Base-by-base conservation (phyloP, 768 basidiomycete genomes). In the Auricularia heimuer region DNA sequence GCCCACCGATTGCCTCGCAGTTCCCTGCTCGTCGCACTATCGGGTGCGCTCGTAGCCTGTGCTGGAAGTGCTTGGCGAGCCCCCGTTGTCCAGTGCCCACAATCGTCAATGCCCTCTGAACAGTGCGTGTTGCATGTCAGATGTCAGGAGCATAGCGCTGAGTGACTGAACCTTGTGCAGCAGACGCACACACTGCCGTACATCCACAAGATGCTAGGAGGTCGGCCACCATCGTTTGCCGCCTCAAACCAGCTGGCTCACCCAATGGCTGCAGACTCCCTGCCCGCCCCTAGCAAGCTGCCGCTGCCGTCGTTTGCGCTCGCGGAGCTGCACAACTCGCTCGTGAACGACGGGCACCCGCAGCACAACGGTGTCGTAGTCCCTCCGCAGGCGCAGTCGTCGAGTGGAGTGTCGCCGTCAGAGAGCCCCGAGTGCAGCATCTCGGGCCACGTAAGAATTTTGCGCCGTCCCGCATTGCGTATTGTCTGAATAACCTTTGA, bases 151-250 rank as follows among this genome's bases (percentile, higher is more conserved):
- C 24, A 24, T 24, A 24, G 24, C 24, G 24, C 24, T 24, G 11
- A 35, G 24, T 16, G 21, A 7, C 29, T 60, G 29, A 33, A 21
- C n/a, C 51, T 21, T 6, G 4, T 24, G 56, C 56, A 14, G 12
- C 56, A 60, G 45, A 42, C 63, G 58, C 24, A 63, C 66, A 64
- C 37, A 4, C 39, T 67, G 12, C 66, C 66, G 18, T 36, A 37
- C 44, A 67, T 67, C 36, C 66, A 37, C 37, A 56, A 64, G 35
- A 42, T 67, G 56, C 62, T 67, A 34, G 66, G 63, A 18, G 66
- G 66, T 67, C 24, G 7, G 63, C 44, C 39, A 18, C 21, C 35
- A 10, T 54, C 35, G 62, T 45, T 14, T 29, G 54, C 7, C 63
- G 24, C 45, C n/a, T 54, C 54, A 54, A 62, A 21, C 65, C 47